Evolutionary conservation across 345 rosid genomes (phyloP), one percentile per base, ranked within the genome.

Genomic region (Acer yangbiense): DNA sequence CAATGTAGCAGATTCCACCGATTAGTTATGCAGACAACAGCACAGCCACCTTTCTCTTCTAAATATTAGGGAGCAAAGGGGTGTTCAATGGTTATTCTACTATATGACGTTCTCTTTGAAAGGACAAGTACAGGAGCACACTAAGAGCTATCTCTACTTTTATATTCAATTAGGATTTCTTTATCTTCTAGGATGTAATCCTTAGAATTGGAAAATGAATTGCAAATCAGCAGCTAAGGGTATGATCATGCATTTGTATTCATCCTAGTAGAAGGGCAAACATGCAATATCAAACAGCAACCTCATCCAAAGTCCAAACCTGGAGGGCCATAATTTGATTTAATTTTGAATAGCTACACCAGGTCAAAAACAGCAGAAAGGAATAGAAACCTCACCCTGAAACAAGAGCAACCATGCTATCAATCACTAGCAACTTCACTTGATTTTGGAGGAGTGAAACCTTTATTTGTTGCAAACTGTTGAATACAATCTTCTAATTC

Each of bases 371-470:
- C 13, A 17, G n/a, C 41, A 44, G 60, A 48, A 29, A 71, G 46
- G 50, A 46, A 62, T 48, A 64, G 46, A 35, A 23, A 71, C 65
- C 90, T 68, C 76, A 93, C 98, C 93, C 97, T 63, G 95, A 89
- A 83, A 89, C 84, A 82, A 94, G 93, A 82, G 95, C 94, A 29
- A 97, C 88, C 94, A 93, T 91, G 88, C 98, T 89, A 81, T 95
- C 98, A 76, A 95, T 89, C 48, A 95, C 88, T 21, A 93, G 84
- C 85, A 95, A 81, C 91, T 89, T 90, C 84, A 93, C 95, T 80
- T 86, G 88, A 84, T 84, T 84, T 83, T 87, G 89, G 82, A 90
- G 90, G 69, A 94, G 83, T 66, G 88, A 91, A 61, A 86, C 84
- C 87, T 94, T 90, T 63, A 95, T 92, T 85, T 92, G 88, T 80